Evolutionary conservation across 345 rosid species (phyloP).

Genomic region (Citrus australasica): DNA sequence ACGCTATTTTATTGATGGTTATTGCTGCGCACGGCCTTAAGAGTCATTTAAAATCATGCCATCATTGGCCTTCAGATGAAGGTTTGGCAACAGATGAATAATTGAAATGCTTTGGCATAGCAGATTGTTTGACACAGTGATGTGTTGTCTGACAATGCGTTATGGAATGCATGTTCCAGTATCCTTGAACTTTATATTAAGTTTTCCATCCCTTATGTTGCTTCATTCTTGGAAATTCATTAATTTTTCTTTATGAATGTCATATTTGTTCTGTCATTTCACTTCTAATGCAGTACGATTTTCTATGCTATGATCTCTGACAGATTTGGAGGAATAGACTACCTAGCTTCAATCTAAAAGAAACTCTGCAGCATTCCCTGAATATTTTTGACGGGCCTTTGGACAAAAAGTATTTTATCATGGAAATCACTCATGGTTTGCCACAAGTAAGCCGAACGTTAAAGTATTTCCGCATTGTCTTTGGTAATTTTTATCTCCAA

Average conservation of each 20-base stretch:
- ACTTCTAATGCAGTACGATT: neutral
- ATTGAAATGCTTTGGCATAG: neutral
- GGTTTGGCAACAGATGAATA: neutral
- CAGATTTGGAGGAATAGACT: constrained; percentile 19
- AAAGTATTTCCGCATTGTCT: neutral
- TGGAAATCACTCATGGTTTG: constrained; percentile 11
- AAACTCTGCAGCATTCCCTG: neutral
- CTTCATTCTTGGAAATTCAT: neutral
- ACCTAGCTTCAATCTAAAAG: neutral
- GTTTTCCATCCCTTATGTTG: neutral
- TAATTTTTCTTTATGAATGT: neutral
- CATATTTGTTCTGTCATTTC: neutral
- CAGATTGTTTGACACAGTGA: neutral
- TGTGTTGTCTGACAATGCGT: neutral
- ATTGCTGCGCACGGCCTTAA: neutral
- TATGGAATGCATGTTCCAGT: neutral
- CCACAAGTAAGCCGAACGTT: constrained; percentile 27
- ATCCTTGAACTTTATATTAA: neutral
- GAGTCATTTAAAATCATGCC: neutral
- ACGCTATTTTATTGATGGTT: neutral
- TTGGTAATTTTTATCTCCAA: neutral
- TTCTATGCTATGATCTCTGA: neutral
- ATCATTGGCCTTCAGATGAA: neutral
- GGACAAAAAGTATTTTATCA: constrained; percentile 9
- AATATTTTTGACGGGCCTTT: constrained; percentile 5